Percentiles rank a stretch among this genome's conserved stretches.
phyloP scores from a whole-genome alignment of 2,329 filamentous ascomycete genomes.

The Verticillium nubilum region DNA sequence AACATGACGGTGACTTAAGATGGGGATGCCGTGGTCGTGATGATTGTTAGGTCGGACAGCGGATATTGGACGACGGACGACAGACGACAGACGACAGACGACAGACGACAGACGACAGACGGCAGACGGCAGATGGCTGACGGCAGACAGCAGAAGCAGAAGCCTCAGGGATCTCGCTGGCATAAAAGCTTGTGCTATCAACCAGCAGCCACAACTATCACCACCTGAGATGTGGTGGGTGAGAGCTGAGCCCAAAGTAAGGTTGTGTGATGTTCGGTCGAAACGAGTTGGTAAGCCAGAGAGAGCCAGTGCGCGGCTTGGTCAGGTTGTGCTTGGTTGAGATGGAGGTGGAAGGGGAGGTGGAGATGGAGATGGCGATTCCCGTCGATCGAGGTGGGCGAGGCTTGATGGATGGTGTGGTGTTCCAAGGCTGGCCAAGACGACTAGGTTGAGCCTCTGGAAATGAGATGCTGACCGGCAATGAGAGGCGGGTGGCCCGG shows the following conservation, averaged over 20 bases:
- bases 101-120: no score
- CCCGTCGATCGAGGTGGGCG: not conserved
- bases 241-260: not conserved
- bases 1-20: conserved; percentile 31
- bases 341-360: no score
- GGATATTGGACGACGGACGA: no score
- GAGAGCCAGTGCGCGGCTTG: not conserved
- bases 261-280: conserved; percentile 1
- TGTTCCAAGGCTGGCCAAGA: no score
- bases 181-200: not conserved
- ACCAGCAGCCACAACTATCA: not conserved
- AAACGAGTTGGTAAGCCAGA: not conserved
- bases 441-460: not conserved
- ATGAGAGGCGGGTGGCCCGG: not conserved
- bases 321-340: no score
- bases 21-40: not conserved
- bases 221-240: not conserved
- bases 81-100: no score
- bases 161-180: not conserved
- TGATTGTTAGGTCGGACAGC: not conserved
- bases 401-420: not conserved
- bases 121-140: no score
- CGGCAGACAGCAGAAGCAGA: no score
- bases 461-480: not conserved
- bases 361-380: not conserved